Evolutionary conservation across 2,329 filamentous ascomycete genomes (phyloP).

Genomic region (Venturia carpophila): DNA sequence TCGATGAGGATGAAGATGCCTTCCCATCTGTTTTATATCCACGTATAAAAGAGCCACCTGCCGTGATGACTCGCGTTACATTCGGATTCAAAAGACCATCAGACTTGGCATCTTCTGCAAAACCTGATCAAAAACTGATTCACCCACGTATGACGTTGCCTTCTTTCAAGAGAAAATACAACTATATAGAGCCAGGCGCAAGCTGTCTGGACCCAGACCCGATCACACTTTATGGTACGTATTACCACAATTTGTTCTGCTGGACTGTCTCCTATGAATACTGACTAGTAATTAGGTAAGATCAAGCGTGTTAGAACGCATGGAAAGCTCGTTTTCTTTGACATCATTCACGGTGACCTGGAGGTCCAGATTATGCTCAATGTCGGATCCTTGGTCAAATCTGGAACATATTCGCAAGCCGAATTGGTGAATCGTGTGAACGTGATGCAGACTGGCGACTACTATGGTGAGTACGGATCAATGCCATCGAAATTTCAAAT

Average conservation of each 20-base stretch:
- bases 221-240: not conserved
- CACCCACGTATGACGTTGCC: not conserved
- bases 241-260: not conserved
- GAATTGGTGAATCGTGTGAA: constrained; percentile 44
- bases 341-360: constrained; percentile 65
- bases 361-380: constrained; percentile 72
- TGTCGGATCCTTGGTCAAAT: constrained; percentile 30
- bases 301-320: constrained; percentile 44
- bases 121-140: constrained; percentile 6
- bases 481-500: not conserved
- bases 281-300: constrained; percentile 12
- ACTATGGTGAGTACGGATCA: constrained; percentile 56
- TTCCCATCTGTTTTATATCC: constrained; percentile 8
- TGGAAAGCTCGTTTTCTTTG: constrained; percentile 77
- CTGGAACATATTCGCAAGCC: not conserved
- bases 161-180: constrained; percentile 6
- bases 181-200: constrained; percentile 5
- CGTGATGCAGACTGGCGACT: constrained; percentile 71
- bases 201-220: not conserved
- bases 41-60: constrained; percentile 11
- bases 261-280: not conserved
- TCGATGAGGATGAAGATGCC: not conserved
- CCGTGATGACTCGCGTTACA: not conserved
- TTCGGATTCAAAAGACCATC: constrained; percentile 5
- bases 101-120: not conserved